Evolutionary conservation across 768 basidiomycete genomes (phyloP), one percentile per base, ranked within the genome.

Genomic region (Hygrophorus pudorinus): DNA sequence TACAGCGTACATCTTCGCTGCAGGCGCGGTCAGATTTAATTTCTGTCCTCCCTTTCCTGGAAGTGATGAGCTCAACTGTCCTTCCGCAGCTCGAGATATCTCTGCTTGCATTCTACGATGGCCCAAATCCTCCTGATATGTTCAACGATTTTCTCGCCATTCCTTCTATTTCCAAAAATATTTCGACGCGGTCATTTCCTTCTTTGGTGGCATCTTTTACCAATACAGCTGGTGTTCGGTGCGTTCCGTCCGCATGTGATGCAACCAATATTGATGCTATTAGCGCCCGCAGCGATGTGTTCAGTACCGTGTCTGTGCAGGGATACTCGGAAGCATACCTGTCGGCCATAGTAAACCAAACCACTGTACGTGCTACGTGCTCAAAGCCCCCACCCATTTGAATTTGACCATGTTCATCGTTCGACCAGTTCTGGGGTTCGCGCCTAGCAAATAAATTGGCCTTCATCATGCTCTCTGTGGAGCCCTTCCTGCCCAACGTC

Each of bases 61-160:
- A n/a, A n/a, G n/a, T n/a, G n/a, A n/a, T n/a, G n/a, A n/a, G 41
- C 2, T 17, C 46, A 2, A 31, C 52, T 27, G 45, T 47, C 38
- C 53, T 56, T 44, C 56, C 8, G 36, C 53, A 2, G 54, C 65
- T 5, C 54, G 53, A 1, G 52, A 60, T 6, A 42, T 75, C 2
- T n/a, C n/a, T n/a, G n/a, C n/a, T n/a, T n/a, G n/a, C 72, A 50
- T 1, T 78, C n/a, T n/a, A n/a, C n/a, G n/a, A n/a, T n/a, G n/a
- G n/a, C n/a, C n/a, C n/a, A n/a, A n/a, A n/a, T n/a, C 79, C 75
- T 0, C 46, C 49, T 0, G 75, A 71, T 1, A 65, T 75, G 20
- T 78, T 77, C 48, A 73, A 78, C 46, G 65, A 65, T 8, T 74
- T 75, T 56, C 49, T 76, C 14, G 59, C 61, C 1, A 71, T 78